phyloP scores from a whole-genome alignment of 345 rosid species.

The Erodium maritimum region DNA sequence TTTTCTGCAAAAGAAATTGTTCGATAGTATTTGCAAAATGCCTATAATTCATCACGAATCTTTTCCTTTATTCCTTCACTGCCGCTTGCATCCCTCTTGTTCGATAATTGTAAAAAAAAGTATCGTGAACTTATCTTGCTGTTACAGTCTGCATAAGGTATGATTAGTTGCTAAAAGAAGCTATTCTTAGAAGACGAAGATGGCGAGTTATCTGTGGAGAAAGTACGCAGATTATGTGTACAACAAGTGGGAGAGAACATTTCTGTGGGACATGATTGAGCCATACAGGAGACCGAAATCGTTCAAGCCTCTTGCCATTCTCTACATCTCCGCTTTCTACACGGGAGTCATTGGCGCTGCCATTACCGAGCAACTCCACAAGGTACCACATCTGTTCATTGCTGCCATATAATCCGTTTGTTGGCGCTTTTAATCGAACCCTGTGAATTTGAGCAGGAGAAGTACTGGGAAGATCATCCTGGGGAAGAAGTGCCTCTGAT shows the following conservation, averaged over 20 bases:
- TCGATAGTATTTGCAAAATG: too few species aligned
- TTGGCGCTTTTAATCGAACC: not conserved
- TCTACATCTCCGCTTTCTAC: conserved; percentile 74
- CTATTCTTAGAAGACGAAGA: not conserved
- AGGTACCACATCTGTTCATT: conserved; percentile 23
- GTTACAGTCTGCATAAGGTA: too few species aligned
- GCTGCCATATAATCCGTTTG: not conserved
- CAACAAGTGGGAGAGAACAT: conserved; percentile 60
- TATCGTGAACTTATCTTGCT: too few species aligned
- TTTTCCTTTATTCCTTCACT: too few species aligned
- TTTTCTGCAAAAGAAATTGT: too few species aligned
- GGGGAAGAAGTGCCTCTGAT: conserved; percentile 73
- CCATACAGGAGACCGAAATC: conserved; percentile 76
- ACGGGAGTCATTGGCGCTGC: conserved; percentile 81
- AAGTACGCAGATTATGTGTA: conserved; percentile 69
- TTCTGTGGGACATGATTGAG: conserved; percentile 83
- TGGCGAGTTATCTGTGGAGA: conserved; percentile 73
- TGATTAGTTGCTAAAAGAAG: too few species aligned
- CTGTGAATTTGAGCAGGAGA: conserved; percentile 44
- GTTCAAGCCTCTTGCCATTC: conserved; percentile 51
- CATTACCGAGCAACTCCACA: conserved; percentile 76
- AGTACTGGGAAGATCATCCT: conserved; percentile 88
- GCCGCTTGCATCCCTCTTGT: too few species aligned
- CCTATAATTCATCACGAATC: too few species aligned
- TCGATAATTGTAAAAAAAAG: too few species aligned